phyloP scores from a whole-genome alignment of 768 basidiomycete genomes.

The Boletus rubroflammeus region DNA sequence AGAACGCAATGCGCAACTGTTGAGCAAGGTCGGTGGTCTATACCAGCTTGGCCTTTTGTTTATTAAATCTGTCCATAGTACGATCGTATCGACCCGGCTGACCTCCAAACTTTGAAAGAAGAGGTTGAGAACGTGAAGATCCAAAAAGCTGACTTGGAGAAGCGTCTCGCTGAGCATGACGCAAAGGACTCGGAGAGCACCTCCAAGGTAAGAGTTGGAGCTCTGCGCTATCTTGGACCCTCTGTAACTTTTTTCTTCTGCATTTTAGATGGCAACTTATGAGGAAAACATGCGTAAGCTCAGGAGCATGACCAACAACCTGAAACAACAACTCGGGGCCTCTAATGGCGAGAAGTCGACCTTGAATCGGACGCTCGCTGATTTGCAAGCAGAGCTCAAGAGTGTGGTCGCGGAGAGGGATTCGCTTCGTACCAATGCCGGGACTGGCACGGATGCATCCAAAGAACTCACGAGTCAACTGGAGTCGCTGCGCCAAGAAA shows the following conservation, averaged over 20 bases:
- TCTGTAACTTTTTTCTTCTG: background rate
- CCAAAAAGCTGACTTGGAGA: slow-evolving; percentile 37
- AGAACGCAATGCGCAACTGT: slow-evolving; percentile 73
- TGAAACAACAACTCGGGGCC: slow-evolving; percentile 24
- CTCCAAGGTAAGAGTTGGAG: slow-evolving; percentile 28
- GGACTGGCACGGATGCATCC: slow-evolving; percentile 16
- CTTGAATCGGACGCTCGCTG: slow-evolving; percentile 26
- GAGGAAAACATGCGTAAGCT: slow-evolving; percentile 42
- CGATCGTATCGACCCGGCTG: slow-evolving; percentile 84
- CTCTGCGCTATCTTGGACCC: background rate
- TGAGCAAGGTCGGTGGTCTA: slow-evolving; percentile 61
- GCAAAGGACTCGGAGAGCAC: slow-evolving; percentile 29
- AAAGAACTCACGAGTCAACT: slow-evolving; percentile 35
- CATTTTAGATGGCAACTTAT: slow-evolving; percentile 37
- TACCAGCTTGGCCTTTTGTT: background rate
- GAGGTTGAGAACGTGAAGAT: slow-evolving; percentile 56
- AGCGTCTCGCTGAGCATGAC: slow-evolving; percentile 28
- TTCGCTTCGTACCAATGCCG: slow-evolving; percentile 17
- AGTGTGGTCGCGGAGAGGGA: slow-evolving; percentile 29
- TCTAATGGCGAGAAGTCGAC: slow-evolving; percentile 29
- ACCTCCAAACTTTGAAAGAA: slow-evolving; percentile 74
- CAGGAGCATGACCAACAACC: slow-evolving; percentile 24
- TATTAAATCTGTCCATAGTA: slow-evolving; percentile 45
- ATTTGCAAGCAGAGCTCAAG: slow-evolving; percentile 28
- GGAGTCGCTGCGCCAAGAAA: slow-evolving; percentile 36